Evolutionary conservation across 495 filamentous ascomycete genomes (phyloP).

Genomic region (Hypoxylon rickii): DNA sequence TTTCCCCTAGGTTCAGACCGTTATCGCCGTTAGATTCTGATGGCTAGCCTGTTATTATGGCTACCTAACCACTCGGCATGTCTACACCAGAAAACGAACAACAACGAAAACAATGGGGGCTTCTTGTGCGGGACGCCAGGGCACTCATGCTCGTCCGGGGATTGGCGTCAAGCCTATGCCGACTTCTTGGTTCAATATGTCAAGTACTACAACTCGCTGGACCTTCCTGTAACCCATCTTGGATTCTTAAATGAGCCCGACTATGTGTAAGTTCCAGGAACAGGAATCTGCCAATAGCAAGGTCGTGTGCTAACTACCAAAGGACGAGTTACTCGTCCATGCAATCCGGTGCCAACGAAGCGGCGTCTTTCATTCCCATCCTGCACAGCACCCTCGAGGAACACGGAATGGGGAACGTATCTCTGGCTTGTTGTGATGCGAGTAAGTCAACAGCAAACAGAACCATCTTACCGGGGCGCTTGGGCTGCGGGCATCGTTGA

Average conservation of each 20-base stretch:
- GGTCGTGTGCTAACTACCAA: too few relatives aligned
- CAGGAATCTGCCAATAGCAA: not conserved
- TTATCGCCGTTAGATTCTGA: too few relatives aligned
- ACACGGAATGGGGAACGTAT: conserved; percentile 41
- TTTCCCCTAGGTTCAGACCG: too few relatives aligned
- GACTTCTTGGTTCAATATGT: conserved; percentile 59
- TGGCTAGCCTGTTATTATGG: too few relatives aligned
- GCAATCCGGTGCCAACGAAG: conserved; percentile 49
- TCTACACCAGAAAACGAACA: conserved; percentile 62
- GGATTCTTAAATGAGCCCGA: conserved; percentile 65
- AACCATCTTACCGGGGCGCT: not conserved
- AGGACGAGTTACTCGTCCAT: conserved; percentile 51
- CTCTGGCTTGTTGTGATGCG: conserved; percentile 58
- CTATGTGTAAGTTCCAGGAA: conserved; percentile 34
- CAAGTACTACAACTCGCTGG: conserved; percentile 50
- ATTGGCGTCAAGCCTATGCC: conserved; percentile 62
- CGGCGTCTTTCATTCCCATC: conserved; percentile 54
- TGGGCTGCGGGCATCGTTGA: not conserved
- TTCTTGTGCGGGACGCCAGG: conserved; percentile 57
- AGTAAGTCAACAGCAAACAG: conserved; percentile 23
- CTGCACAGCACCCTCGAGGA: conserved; percentile 47
- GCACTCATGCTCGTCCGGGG: conserved; percentile 50
- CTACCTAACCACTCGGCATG: too few relatives aligned
- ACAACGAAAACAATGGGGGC: conserved; percentile 51
- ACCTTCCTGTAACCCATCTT: conserved; percentile 54